Evolutionary conservation across 139 green algal species (phyloP), one percentile per base, ranked within the genome.

Genomic region (Gonium pectorale): DNA sequence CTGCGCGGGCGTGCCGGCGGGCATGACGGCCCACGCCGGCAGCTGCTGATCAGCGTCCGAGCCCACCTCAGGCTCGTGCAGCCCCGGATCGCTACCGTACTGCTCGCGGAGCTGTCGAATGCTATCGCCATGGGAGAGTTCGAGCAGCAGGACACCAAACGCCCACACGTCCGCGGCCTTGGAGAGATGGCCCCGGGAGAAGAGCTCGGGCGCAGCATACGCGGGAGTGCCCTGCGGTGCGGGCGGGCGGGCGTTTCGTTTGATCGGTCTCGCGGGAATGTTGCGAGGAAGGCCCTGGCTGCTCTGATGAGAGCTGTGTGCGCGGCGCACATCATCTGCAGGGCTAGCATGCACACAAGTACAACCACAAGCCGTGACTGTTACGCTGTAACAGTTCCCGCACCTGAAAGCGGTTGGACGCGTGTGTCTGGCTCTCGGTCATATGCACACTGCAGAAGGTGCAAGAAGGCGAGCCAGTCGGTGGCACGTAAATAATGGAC

Each of bases 171-270:
- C 81, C 2, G 51, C 27, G 29, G 68, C 40, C 29, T 46, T 56
- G 41, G 33, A 62, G 13, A 81, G 60, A 29, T 11, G n/a, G 67
- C 81, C 81, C 0, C 31, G 52, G 5, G 26, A 8, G 24, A 59
- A 9, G 0, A 91, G 67, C 69, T 91, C 82, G 2, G 87, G 87
- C 6, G 82, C 87, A 40, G 86, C 80, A 79, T 91, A 88, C 62
- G 87, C 68, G 46, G 87, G 87, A 0, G 81, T 90, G 52, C 83
- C 88, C 40, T 67, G 60, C 29, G 29, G 27, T 3, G 29, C 46
- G 15, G 46, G 46, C 13, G 15, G 46, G 13, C 13, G 46, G 15
- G 46, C 15, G 46, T 54, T 54, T 54, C 46, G 15, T 24, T 54
- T 15, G 11, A 54, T 54, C 11, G 46, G 46, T 24, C 11, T 24